Evolutionary conservation across 805 yeast species (phyloP).

Genomic region (Saturnispora kantuleensis): DNA sequence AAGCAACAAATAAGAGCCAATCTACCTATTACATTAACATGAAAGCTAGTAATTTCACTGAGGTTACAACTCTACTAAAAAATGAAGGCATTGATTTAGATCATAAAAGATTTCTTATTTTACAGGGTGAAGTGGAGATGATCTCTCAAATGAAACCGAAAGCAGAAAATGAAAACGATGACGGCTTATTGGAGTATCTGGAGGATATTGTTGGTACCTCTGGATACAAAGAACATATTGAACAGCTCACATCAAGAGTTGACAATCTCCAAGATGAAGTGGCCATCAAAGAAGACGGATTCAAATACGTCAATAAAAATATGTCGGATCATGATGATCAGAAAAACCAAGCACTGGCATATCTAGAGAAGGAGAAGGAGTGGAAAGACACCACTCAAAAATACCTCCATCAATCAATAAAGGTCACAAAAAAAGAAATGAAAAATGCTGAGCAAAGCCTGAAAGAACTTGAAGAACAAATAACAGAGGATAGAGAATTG

Average conservation of each 20-base stretch:
- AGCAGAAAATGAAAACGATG: slow-evolving; percentile 86
- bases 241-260: slow-evolving; percentile 45
- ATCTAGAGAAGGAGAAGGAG: slow-evolving; percentile 53
- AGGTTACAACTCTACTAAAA: slow-evolving; percentile 65
- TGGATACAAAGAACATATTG: slow-evolving; percentile 68
- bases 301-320: slow-evolving; percentile 71
- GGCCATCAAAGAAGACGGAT: slow-evolving; percentile 69
- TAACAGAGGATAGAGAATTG: slow-evolving; percentile 2
- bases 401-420: slow-evolving; percentile 42
- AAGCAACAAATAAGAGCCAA: slow-evolving; percentile 64
- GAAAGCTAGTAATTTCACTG: slow-evolving; percentile 58
- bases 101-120: slow-evolving; percentile 85
- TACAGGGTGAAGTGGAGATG: slow-evolving; percentile 97
- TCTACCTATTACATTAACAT: slow-evolving; percentile 74
- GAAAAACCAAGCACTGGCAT: slow-evolving; percentile 61
- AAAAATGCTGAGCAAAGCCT: slow-evolving; percentile 25
- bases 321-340: slow-evolving; percentile 48
- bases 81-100: slow-evolving; percentile 87
- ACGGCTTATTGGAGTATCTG: slow-evolving; percentile 85
- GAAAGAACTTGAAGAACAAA: slow-evolving; percentile 6
- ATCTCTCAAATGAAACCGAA: slow-evolving; percentile 98
- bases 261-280: slow-evolving; percentile 76
- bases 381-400: slow-evolving; percentile 44
- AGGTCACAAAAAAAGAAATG: slow-evolving; percentile 32
- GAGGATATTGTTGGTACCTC: slow-evolving; percentile 97